Evolutionary conservation across 2,329 filamentous ascomycete genomes (phyloP).

Genomic region (Nigrospora osmanthi): DNA sequence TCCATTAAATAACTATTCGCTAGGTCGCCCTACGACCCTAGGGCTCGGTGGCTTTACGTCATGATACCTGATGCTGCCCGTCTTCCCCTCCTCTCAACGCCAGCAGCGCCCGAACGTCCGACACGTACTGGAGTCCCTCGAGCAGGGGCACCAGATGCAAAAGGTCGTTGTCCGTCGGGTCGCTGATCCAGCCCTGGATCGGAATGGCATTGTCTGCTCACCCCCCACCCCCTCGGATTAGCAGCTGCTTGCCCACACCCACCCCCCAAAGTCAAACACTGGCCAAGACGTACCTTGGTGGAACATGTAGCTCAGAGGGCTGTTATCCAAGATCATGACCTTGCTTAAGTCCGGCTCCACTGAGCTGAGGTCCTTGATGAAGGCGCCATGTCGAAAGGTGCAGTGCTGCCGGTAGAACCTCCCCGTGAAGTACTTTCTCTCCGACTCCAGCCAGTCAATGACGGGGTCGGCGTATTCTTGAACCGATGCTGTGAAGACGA

Average conservation of each 20-base stretch:
- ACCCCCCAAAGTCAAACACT: background rate
- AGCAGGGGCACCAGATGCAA: conserved; percentile 87
- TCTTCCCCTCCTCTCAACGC: conserved; percentile 83
- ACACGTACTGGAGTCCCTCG: conserved; percentile 92
- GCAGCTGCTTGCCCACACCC: no score
- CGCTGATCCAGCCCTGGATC: conserved; percentile 98
- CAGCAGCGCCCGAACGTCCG: conserved; percentile 85
- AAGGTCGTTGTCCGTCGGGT: conserved; percentile 93
- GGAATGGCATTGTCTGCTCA: conserved; percentile 99
- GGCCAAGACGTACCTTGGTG: conserved; percentile 67
- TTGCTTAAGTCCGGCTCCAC: conserved; percentile 96
- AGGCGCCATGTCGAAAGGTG: conserved; percentile 89
- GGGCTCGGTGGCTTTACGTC: background rate
- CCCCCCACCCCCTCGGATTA: background rate
- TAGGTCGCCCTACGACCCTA: background rate
- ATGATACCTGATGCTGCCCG: conserved; percentile 36
- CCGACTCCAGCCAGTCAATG: conserved; percentile 96
- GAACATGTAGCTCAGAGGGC: conserved; percentile 95
- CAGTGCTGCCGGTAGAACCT: conserved; percentile 96
- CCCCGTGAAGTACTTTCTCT: conserved; percentile 91
- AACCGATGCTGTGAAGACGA: conserved; percentile 93
- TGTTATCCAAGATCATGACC: conserved; percentile 99
- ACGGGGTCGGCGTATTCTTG: conserved; percentile 98
- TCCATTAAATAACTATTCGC: conserved; percentile 2
- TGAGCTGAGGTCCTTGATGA: conserved; percentile 94